Conservation (phyloP, 2,329 filamentous ascomycete genomes). For the Pseudodiploospora longispora region DNA sequence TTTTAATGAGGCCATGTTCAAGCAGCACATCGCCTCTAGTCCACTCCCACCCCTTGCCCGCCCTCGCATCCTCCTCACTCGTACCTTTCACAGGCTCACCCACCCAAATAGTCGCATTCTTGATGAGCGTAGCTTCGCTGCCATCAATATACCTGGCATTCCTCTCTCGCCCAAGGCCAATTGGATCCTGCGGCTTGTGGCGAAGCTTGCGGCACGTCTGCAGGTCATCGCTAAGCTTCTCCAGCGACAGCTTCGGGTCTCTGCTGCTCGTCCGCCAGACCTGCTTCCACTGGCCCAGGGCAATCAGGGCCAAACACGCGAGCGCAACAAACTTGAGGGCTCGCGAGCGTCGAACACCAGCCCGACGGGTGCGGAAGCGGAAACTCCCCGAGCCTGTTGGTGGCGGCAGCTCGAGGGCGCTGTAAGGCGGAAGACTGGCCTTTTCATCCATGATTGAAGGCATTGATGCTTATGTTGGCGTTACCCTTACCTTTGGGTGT, state of each 20-base stretch:
- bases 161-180: constrained; percentile 45
- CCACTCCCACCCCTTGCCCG: constrained; percentile 55
- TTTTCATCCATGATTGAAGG: constrained; percentile 29
- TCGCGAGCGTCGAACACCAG: constrained; percentile 33
- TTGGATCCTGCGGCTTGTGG: constrained; percentile 46
- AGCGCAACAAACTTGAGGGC: constrained; percentile 35
- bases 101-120: constrained; percentile 59
- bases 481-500: no score
- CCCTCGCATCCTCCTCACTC: constrained; percentile 43
- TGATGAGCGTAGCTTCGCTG: constrained; percentile 52
- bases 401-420: constrained; percentile 21
- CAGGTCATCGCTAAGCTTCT: constrained; percentile 46
- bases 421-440: constrained; percentile 37
- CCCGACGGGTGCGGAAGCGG: constrained; percentile 15
- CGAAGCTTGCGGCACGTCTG: constrained; percentile 48
- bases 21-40: constrained; percentile 51
- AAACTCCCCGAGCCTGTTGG: constrained; percentile 8
- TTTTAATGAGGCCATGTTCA: constrained; percentile 52
- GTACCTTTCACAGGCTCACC: constrained; percentile 49
- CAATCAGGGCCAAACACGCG: constrained; percentile 42
- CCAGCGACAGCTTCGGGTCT: constrained; percentile 36
- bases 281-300: constrained; percentile 41
- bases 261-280: constrained; percentile 20
- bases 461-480: no score
- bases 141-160: constrained; percentile 55